Evolutionary conservation across 352 stramenopile species (phyloP).

Genomic region (Phytophthora fragariaefolia): DNA sequence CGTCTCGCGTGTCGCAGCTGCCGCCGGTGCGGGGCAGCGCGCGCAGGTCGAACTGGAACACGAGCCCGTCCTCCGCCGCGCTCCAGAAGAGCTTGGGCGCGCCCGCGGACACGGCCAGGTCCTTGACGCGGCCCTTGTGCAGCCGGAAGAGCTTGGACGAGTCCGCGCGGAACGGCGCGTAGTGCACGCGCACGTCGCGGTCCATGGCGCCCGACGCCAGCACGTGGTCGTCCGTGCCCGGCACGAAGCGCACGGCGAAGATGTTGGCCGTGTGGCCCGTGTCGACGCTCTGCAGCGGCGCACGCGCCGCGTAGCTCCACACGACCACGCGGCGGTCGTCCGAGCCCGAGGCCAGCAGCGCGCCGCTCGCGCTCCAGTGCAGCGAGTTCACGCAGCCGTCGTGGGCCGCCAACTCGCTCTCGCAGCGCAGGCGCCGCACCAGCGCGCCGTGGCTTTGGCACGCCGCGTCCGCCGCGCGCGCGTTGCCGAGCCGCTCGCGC

Average conservation of each 20-base stretch:
- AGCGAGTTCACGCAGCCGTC: conserved; percentile 88
- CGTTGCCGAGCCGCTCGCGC: conserved; percentile 61
- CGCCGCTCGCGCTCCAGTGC: conserved; percentile 77
- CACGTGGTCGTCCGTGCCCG: conserved; percentile 80
- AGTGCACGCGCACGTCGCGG: conserved; percentile 87
- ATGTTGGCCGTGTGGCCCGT: conserved; percentile 88
- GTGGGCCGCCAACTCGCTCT: conserved; percentile 64
- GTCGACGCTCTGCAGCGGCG: conserved; percentile 60
- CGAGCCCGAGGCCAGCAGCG: conserved; percentile 77
- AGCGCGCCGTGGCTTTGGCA: conserved; percentile 67
- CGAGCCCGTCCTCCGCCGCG: conserved; percentile 82
- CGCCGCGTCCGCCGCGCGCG: conserved; percentile 45
- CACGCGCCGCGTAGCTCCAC: conserved; percentile 77
- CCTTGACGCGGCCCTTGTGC: conserved; percentile 83
- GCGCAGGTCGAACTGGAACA: conserved; percentile 86
- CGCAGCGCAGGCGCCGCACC: conserved; percentile 62
- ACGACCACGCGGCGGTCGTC: conserved; percentile 84
- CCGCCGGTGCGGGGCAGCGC: conserved; percentile 54
- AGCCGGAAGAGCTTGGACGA: conserved; percentile 71
- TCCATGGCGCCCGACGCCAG: conserved; percentile 83
- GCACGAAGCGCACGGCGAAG: conserved; percentile 89
- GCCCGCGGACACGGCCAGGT: conserved; percentile 67
- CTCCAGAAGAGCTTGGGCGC: conserved; percentile 88
- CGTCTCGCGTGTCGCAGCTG: conserved; percentile 33
- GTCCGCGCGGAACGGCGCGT: conserved; percentile 75